Evolutionary conservation across 192 early-diverging fungal species (phyloP).

Genomic region (Lobosporangium transversale): DNA sequence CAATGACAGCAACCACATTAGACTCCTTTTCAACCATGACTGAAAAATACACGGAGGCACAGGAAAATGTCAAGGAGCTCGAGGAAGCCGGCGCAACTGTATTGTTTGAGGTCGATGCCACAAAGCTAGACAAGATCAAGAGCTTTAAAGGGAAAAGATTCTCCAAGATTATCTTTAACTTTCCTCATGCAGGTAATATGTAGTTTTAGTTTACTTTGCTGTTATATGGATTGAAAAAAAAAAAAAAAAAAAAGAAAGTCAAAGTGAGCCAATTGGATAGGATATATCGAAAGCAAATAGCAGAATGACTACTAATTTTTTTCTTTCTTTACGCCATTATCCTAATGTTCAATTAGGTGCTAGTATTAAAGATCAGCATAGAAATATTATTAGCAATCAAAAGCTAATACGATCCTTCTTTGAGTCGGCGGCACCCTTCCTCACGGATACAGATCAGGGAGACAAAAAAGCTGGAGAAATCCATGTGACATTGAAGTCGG

Average conservation of each 20-base stretch:
- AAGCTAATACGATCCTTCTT: slow-evolving; percentile 71
- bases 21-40: slow-evolving; percentile 73
- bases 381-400: slow-evolving; percentile 88
- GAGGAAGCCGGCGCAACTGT: slow-evolving; percentile 71
- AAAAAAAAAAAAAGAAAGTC: not conserved
- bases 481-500: slow-evolving; percentile 86
- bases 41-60: slow-evolving; percentile 83
- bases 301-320: not conserved
- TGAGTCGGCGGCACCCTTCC: slow-evolving; percentile 60
- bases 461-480: slow-evolving; percentile 70
- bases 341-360: slow-evolving; percentile 54
- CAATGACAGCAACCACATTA: slow-evolving; percentile 78
- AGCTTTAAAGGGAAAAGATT: slow-evolving; percentile 70
- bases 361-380: slow-evolving; percentile 92
- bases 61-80: slow-evolving; percentile 72
- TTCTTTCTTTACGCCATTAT: not conserved
- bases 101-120: slow-evolving; percentile 83
- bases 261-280: slow-evolving; percentile 2
- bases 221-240: too few species aligned
- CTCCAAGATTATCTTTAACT: slow-evolving; percentile 93
- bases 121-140: slow-evolving; percentile 67
- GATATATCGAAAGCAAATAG: too few species aligned
- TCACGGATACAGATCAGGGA: slow-evolving; percentile 53
- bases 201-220: not conserved
- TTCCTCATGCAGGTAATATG: slow-evolving; percentile 87